Evolutionary conservation across 352 stramenopile species (phyloP), one percentile per base, ranked within the genome.

Genomic region (Globisporangium uncinulatum): DNA sequence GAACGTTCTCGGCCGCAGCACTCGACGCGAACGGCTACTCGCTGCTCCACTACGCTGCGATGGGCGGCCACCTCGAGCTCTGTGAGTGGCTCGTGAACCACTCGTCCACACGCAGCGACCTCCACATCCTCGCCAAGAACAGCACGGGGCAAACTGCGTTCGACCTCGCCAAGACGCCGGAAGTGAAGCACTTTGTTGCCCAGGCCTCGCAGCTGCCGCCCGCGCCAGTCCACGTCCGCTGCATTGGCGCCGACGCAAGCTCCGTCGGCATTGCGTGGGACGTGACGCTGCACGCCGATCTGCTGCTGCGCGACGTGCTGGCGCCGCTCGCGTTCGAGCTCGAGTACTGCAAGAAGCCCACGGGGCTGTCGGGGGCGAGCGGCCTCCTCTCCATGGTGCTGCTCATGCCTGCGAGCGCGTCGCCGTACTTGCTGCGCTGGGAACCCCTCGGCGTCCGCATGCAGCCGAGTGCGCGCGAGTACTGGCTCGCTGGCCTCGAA

Each of bases 21-120:
- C 48, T 86, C 17, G 79, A 89, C 46, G 56, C 65, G 6, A 89
- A 82, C 34, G 73, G 73, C 9, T 84, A 85, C 50, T 83, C 79
- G 17, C 55, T 84, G 19, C 64, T 89, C 14, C 81, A 91, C 48
- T 91, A 87, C 49, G 81, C 81, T 6, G 69, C 76, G 0, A 81
- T 87, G 73, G 73, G 73, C 7, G 76, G 74, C 1, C 70, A 86
- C 29, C 31, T 84, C 10, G 61, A 79, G 29, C 57, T 84, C 6
- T 89, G 77, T 29, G 58, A 86, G 47, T 89, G 77, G 77, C 64
- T 89, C 19, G 71, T 87, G 15, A 70, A 81, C 20, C 52, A 74
- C 48, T 63, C 79, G 1, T 73, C 79, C 0, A 58, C 48, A 8
- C 57, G 69, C 4, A 48, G 70, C 10, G 66, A 79, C 37, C 37